Conservation (phyloP, 75 land plant species). For the Picea glauca region DNA sequence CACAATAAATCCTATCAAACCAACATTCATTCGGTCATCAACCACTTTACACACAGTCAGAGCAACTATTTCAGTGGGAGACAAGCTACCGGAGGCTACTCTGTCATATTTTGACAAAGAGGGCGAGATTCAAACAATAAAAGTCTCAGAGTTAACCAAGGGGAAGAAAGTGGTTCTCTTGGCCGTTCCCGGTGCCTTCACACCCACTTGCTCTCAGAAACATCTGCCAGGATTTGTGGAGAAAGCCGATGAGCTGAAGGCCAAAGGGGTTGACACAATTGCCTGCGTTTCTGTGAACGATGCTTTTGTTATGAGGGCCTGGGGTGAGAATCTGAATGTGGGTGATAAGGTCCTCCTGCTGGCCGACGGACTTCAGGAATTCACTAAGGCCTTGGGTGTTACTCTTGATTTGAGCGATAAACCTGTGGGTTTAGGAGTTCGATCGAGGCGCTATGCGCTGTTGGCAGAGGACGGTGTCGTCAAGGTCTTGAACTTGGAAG, state of each 20-base stretch:
- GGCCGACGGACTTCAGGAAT: constrained; percentile 66
- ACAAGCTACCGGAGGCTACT: constrained; percentile 76
- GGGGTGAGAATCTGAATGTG: constrained; percentile 60
- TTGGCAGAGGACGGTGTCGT: constrained; percentile 80
- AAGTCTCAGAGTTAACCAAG: constrained; percentile 62
- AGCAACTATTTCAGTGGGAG: constrained; percentile 71
- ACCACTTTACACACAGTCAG: background rate
- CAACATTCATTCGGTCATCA: too few species aligned
- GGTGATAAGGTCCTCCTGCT: constrained; percentile 72
- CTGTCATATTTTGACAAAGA: constrained; percentile 75
- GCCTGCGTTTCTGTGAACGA: constrained; percentile 92
- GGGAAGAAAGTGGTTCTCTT: constrained; percentile 75
- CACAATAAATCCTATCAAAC: too few species aligned
- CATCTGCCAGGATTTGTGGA: constrained; percentile 87
- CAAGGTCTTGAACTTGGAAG: constrained; percentile 77
- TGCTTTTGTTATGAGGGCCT: constrained; percentile 85
- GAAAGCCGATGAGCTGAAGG: constrained; percentile 60
- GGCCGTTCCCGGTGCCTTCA: constrained; percentile 95
- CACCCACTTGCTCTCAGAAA: constrained; percentile 91
- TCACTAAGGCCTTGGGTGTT: constrained; percentile 63
- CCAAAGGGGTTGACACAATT: constrained; percentile 77
- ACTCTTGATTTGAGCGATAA: constrained; percentile 72
- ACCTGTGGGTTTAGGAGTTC: constrained; percentile 64
- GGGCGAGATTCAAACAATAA: constrained; percentile 63
- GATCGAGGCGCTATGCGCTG: constrained; percentile 70